These are phyloP conservation scores for Eimeria brunetti DNA, from an alignment of 169 alveolate species.

Conservation along the genomic window DNA sequence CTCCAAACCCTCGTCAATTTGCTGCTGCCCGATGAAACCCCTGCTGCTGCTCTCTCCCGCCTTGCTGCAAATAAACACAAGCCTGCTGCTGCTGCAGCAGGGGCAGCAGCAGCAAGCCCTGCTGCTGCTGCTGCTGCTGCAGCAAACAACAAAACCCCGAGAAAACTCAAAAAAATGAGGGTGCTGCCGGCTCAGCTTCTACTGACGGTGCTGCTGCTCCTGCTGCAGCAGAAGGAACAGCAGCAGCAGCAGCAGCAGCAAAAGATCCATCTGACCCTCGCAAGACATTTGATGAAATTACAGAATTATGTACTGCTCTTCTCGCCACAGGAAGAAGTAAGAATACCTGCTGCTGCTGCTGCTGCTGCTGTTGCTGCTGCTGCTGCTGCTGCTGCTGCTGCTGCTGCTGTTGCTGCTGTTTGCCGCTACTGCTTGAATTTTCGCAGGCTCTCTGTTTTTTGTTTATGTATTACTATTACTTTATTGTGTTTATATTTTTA, in stretches of 20 bases:
- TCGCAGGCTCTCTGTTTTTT: too few relatives aligned
- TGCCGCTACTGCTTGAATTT: too few relatives aligned
- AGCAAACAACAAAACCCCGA: background rate
- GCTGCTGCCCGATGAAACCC: background rate
- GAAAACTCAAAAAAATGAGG: background rate
- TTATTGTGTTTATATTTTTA: too few relatives aligned
- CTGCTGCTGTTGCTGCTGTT: too few relatives aligned
- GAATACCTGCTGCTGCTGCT: too few relatives aligned
- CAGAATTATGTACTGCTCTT: background rate
- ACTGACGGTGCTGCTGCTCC: too few relatives aligned
- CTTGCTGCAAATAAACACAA: background rate
- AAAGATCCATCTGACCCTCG: background rate
- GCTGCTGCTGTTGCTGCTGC: too few relatives aligned
- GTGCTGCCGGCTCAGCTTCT: too few relatives aligned
- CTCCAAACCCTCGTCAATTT: background rate
- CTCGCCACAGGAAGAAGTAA: constrained; percentile 6
- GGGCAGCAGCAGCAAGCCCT: too few relatives aligned
- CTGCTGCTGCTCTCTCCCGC: background rate
- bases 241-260: constrained; percentile 20
- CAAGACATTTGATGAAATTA: background rate
- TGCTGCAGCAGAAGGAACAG: background rate
- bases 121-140: background rate
- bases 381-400: too few relatives aligned
- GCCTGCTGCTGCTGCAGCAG: background rate
- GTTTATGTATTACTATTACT: too few relatives aligned